phyloP scores from a whole-genome alignment of 176 grass and related monocot genomes.

The Cenchrus purpureus region DNA sequence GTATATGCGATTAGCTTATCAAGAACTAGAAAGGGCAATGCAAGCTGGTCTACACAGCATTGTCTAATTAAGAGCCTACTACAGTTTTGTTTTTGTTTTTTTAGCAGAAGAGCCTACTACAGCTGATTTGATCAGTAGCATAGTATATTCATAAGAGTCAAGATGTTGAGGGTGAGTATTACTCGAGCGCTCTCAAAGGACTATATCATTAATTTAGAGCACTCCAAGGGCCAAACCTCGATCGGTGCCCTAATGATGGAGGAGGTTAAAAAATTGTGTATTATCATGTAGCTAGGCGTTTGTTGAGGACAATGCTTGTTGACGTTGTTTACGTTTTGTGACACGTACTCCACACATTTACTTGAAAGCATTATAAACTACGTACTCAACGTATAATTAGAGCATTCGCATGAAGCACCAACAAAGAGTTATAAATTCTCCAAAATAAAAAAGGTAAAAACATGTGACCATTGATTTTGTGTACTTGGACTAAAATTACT shows the following conservation, averaged over 20 bases:
- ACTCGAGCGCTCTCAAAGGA: background rate
- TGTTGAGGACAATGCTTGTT: background rate
- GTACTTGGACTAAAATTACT: too few species aligned
- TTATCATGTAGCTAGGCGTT: background rate
- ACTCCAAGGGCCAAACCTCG: background rate
- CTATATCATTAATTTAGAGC: background rate
- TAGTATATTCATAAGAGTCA: background rate
- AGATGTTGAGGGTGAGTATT: background rate
- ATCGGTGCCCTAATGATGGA: background rate
- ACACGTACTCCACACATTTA: background rate
- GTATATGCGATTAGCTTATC: constrained; percentile 6
- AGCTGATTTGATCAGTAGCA: background rate
- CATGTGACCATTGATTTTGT: too few species aligned
- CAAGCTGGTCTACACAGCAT: background rate
- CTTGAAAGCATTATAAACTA: background rate
- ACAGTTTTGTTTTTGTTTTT: too few species aligned
- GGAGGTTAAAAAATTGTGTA: background rate
- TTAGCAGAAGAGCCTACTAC: background rate
- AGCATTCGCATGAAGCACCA: background rate
- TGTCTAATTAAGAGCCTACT: background rate
- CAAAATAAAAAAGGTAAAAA: too few species aligned
- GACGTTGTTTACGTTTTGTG: background rate
- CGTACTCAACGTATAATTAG: background rate
- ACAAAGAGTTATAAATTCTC: too few species aligned
- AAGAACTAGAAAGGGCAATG: constrained; percentile 24